These are phyloP conservation scores for Ganoderma lingzhi DNA, from an alignment of 1,284 basidiomycete genomes.

Conservation along the genomic window DNA sequence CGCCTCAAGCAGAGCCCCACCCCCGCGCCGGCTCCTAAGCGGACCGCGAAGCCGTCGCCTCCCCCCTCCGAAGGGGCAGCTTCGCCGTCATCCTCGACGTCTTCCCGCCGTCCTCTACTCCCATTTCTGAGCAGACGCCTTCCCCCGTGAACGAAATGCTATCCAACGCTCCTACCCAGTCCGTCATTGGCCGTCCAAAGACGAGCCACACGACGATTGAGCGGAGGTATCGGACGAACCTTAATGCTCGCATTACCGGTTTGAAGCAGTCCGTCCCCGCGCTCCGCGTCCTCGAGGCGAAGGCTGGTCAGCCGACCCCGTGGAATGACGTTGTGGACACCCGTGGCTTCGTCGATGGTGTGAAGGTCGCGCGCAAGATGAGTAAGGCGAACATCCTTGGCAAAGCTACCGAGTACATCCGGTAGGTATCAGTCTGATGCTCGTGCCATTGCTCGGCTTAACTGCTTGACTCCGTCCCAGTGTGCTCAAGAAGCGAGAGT, in stretches of 20 bases:
- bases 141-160: conserved; percentile 33
- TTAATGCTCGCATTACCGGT: conserved; percentile 88
- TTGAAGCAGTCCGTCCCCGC: conserved; percentile 86
- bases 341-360: conserved; percentile 81
- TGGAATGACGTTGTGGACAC: conserved; percentile 69
- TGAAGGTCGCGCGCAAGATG: conserved; percentile 84
- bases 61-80: conserved; percentile 18
- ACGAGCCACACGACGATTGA: conserved; percentile 94
- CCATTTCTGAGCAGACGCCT: conserved; percentile 33
- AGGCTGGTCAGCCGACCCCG: conserved; percentile 43
- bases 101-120: conserved; percentile 45
- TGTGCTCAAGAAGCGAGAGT: conserved; percentile 79
- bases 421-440: conserved; percentile 42
- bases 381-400: conserved; percentile 86
- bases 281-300: conserved; percentile 68
- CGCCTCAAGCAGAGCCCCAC: conserved; percentile 40
- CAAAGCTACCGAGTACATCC: conserved; percentile 85
- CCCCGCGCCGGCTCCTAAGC: conserved; percentile 30
- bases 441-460: not conserved
- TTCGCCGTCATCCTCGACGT: conserved; percentile 39
- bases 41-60: conserved; percentile 40
- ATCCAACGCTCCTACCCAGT: conserved; percentile 30
- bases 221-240: conserved; percentile 88
- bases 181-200: conserved; percentile 65
- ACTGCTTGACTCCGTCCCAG: conserved; percentile 40